Evolutionary conservation across 139 green algal species (phyloP), one percentile per base, ranked within the genome.

Genomic region (Picochlorum sp.): DNA sequence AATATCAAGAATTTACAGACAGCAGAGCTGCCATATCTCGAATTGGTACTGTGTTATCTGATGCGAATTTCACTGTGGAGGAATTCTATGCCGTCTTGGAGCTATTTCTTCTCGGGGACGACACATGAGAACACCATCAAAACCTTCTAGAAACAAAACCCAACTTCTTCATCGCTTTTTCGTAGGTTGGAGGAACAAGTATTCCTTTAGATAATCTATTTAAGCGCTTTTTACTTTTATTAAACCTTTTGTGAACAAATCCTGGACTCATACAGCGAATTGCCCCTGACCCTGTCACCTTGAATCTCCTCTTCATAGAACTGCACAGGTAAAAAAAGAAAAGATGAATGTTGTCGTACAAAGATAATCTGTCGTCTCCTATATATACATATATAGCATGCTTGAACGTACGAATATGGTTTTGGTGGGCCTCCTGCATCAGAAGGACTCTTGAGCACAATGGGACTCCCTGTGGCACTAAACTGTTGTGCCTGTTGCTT

Each of bases 241-340:
- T 74, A 41, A 66, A 78, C 14, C 74, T 65, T 49, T 83, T 83
- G 57, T 83, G 77, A 34, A 80, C 65, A 44, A 72, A 56, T 3
- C 77, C 72, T 11, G 77, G 65, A 2, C 69, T 49, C 18, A 61
- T 65, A 26, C 56, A 73, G 31, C 62, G 14, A 8, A 83, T 74
- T 31, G 68, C 63, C 21, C 69, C 74, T 15, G 15, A 54, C 26
- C 47, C 77, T 18, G 73, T 78, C 49, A 73, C 37, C 51, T 77
- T 77, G 62, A 83, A 83, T 9, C 77, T 65, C 6, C 67, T 55
- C 38, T 76, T 83, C 45, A 69, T 76, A 4, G 65, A 65, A n/a
- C 73, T 81, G 72, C 77, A 7, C 28, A 30, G 28, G 24, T 2
- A 28, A 28, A 28, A 2, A 30, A 30, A 30, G 7, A 28, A 30